Conservation (phyloP, 2,329 filamentous ascomycete genomes). For the Aspergillus cejpii region DNA sequence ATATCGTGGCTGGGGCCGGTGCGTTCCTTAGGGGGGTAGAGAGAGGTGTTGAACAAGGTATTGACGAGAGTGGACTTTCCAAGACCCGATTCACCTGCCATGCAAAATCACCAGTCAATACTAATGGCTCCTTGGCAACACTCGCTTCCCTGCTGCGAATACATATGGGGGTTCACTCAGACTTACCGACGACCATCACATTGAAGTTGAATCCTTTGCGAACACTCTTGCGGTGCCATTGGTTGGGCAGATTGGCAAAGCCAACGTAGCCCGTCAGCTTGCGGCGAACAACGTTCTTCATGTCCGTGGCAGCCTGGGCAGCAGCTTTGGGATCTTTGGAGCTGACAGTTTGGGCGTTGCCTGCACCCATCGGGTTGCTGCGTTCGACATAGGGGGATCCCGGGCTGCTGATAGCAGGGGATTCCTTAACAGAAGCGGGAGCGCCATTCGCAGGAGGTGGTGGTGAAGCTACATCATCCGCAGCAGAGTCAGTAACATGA, state of each 20-base stretch:
- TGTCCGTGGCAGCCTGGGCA: slow-evolving; percentile 56
- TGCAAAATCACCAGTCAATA: background rate
- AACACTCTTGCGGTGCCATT: slow-evolving; percentile 99
- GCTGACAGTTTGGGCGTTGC: slow-evolving; percentile 53
- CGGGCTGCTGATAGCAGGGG: slow-evolving; percentile 45
- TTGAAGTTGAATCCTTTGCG: slow-evolving; percentile 99
- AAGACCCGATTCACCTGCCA: slow-evolving; percentile 88
- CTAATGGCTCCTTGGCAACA: background rate
- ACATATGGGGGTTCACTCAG: background rate
- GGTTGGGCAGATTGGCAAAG: slow-evolving; percentile 97
- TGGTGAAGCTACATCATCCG: slow-evolving; percentile 28
- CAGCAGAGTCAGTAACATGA: slow-evolving; percentile 20
- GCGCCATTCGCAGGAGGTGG: slow-evolving; percentile 28
- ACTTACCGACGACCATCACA: slow-evolving; percentile 99
- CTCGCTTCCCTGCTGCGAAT: background rate
- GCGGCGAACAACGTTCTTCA: slow-evolving; percentile 93
- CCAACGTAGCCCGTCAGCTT: slow-evolving; percentile 98
- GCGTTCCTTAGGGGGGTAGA: slow-evolving; percentile 97
- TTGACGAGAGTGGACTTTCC: slow-evolving; percentile 99
- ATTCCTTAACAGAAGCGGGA: slow-evolving; percentile 29
- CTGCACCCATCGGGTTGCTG: slow-evolving; percentile 52
- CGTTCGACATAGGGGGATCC: slow-evolving; percentile 52
- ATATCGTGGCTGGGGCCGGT: slow-evolving; percentile 96
- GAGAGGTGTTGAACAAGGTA: slow-evolving; percentile 98
- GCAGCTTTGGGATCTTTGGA: slow-evolving; percentile 58